Base-by-base conservation (phyloP, 805 yeast species). In the Ogataea saltuana region DNA sequence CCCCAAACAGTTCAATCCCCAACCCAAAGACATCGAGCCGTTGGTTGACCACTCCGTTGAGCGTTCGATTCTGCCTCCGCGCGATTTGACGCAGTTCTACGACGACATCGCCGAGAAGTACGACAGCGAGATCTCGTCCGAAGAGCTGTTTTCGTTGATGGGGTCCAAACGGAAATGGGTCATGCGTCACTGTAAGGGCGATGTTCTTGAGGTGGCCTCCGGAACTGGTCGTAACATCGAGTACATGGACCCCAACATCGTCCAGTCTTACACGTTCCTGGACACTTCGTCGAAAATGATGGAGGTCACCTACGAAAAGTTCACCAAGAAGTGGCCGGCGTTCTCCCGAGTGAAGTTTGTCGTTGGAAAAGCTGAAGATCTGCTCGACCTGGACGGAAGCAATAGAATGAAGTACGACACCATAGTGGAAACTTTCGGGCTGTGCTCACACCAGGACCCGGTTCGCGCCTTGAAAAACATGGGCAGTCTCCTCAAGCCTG, bases 381-480 rank as follows among this genome's bases (percentile, higher is more conserved):
- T 89, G 53, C 74, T 78, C 2, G 69, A 76, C 2, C 59, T 89
- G 33, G 50, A 64, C 6, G 53, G 61, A 9, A 51, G 45, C 15
- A 41, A 46, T 16, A 54, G 54, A 4, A 72, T 84, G 46, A 81
- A 81, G 58, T 93, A 91, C 60, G 99, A 93, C 60, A 90, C 97
- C 0, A 84, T 93, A 18, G 75, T 87, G 36, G 98, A 93, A 64
- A 87, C 97, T 0, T 93, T 93, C 68, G 99, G 99, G 0, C 69
- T 93, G 34, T 93, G 99, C 66, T 90, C 98, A 0, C 97, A 93
- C 59, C 84, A 90, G 53, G 95, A 93, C 59, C 99, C 99, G 0
- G 88, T 86, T 1, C 70, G 68, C 46, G 95, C 96, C 0, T 69
- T 93, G 55, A 67, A 80, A 48, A 88, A 86, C 56, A 87, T 93